Evolutionary conservation across 371 early-diverging fungal genomes (phyloP).

Genomic region (Syncephalastrum racemosum): DNA sequence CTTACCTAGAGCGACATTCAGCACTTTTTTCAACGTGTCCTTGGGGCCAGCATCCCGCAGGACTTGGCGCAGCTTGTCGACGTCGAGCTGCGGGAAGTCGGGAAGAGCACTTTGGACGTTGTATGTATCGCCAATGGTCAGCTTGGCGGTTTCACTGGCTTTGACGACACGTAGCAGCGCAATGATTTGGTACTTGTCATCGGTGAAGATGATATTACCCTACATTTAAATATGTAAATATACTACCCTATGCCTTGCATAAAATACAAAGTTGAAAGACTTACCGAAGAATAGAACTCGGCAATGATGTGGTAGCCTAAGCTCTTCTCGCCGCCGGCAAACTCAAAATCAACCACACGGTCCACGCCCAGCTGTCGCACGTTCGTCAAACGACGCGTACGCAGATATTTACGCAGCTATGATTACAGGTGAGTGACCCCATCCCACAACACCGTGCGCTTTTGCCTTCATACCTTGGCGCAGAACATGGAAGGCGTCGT

Average conservation of each 20-base stretch:
- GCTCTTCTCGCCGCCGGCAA: conserved; percentile 68
- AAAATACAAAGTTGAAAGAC: conserved; percentile 10
- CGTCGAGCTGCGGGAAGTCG: conserved; percentile 63
- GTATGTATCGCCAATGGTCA: conserved; percentile 85
- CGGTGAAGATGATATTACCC: conserved; percentile 96
- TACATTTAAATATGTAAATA: too few relatives aligned
- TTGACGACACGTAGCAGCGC: conserved; percentile 87
- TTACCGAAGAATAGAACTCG: conserved; percentile 90
- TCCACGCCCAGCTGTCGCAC: conserved; percentile 91
- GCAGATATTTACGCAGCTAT: conserved; percentile 88
- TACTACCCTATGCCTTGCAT: too few relatives aligned
- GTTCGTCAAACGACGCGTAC: conserved; percentile 76
- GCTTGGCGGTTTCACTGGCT: conserved; percentile 66
- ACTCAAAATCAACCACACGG: conserved; percentile 92
- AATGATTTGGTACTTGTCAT: conserved; percentile 83
- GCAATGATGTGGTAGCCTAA: conserved; percentile 88
- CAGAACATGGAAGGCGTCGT: conserved; percentile 85
- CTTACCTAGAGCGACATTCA: conserved; percentile 70
- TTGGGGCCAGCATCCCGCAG: conserved; percentile 65
- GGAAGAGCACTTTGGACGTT: conserved; percentile 51
- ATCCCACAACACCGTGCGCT: neutral
- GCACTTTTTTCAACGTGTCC: conserved; percentile 75
- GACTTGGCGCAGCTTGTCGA: conserved; percentile 51
- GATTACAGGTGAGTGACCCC: neutral
- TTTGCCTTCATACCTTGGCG: conserved; percentile 61